These are phyloP conservation scores for Lablab purpureus DNA, from an alignment of 306 rosid genomes.

Conservation along the genomic window DNA sequence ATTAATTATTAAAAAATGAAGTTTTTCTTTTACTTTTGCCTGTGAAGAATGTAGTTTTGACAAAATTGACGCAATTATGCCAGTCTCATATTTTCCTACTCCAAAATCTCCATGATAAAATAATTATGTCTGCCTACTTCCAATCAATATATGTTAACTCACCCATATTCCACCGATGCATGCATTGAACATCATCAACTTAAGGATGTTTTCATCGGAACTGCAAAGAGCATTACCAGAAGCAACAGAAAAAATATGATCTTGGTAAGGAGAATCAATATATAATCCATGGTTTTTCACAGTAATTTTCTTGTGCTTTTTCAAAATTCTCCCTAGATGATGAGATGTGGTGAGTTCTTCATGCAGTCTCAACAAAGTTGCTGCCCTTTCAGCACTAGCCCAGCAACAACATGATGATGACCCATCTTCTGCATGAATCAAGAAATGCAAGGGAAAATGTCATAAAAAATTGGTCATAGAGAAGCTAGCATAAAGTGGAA, in stretches of 20 bases:
- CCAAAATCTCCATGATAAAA: conserved; percentile 22
- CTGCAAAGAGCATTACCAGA: conserved; percentile 59
- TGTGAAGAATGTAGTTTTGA: conserved; percentile 35
- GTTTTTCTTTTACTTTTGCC: conserved; percentile 9
- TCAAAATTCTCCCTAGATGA: conserved; percentile 69
- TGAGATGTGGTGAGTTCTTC: conserved; percentile 53
- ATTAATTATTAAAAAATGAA: conserved; percentile 15
- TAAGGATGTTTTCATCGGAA: conserved; percentile 73
- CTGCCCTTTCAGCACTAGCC: conserved; percentile 84
- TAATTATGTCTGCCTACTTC: conserved; percentile 2
- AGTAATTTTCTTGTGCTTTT: conserved; percentile 60
- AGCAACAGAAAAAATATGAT: conserved; percentile 61
- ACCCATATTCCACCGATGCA: conserved; percentile 75
- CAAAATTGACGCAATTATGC: conserved; percentile 8
- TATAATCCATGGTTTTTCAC: conserved; percentile 69
- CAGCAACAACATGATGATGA: conserved; percentile 86
- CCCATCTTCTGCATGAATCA: conserved; percentile 76
- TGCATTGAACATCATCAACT: conserved; percentile 65
- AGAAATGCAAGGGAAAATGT: neutral
- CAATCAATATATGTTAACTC: conserved; percentile 48
- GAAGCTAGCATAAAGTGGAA: conserved; percentile 8
- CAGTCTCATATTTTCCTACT: conserved; percentile 22
- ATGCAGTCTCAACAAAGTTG: conserved; percentile 73
- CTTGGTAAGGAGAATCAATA: conserved; percentile 69
- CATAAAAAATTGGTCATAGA: neutral